phyloP scores from a whole-genome alignment of 176 grass and related monocot species.

The Dendrocalamus sinicus region DNA sequence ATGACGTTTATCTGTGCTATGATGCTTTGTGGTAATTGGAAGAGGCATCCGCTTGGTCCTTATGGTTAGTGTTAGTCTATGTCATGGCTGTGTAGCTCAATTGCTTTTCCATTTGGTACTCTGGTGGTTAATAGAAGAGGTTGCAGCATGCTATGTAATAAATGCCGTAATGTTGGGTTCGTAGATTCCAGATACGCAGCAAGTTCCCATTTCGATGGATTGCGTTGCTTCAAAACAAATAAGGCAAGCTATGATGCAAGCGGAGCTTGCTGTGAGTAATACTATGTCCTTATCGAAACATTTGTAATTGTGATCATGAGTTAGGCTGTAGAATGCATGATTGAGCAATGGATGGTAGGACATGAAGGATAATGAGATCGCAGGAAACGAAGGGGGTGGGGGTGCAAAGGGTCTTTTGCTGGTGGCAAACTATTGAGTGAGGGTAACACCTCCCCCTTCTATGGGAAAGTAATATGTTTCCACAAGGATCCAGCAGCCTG shows the following conservation, averaged over 20 bases:
- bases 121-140: not conserved
- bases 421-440: not conserved
- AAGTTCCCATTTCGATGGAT: not conserved
- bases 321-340: slow-evolving; percentile 14
- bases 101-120: not conserved
- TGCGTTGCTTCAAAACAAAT: slow-evolving; percentile 12
- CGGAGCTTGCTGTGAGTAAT: not conserved
- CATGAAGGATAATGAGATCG: not conserved
- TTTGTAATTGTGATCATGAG: not conserved
- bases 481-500: not conserved
- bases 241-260: not conserved
- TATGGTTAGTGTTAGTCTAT: not conserved
- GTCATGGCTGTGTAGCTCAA: not conserved
- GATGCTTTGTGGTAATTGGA: not conserved
- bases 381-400: not conserved
- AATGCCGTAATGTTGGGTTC: not conserved
- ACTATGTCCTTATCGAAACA: not conserved
- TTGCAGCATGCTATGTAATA: not conserved
- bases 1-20: not conserved
- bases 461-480: not conserved
- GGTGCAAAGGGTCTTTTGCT: not conserved
- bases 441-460: not conserved
- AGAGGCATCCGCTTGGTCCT: not conserved
- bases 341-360: not conserved
- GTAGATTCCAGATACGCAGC: not conserved